Conservation (phyloP, 495 filamentous ascomycete species). For the Zalerion maritima region DNA sequence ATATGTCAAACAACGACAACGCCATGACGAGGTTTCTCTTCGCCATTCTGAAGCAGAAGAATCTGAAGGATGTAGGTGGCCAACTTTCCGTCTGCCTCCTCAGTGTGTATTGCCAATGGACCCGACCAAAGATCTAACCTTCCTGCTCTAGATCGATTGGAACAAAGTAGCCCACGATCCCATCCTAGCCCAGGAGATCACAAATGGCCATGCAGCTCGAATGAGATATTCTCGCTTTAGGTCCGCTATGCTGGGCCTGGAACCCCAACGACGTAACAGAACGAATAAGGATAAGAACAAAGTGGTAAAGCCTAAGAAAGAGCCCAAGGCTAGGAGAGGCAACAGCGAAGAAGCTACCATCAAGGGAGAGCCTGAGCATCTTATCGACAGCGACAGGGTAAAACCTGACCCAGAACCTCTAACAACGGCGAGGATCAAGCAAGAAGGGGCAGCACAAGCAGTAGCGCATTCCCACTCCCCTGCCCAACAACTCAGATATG, state of each 20-base stretch:
- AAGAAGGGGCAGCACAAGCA: constrained; percentile 10
- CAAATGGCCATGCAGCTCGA: constrained; percentile 67
- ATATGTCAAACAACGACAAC: constrained; percentile 35
- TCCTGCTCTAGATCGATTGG: constrained; percentile 50
- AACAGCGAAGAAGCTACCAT: constrained; percentile 14
- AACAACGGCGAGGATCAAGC: constrained; percentile 19
- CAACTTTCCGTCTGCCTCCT: constrained; percentile 1
- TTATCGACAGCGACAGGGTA: constrained; percentile 4
- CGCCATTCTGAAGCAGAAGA: constrained; percentile 60
- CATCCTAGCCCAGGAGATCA: constrained; percentile 40
- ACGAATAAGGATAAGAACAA: constrained; percentile 17
- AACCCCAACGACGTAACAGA: constrained; percentile 27
- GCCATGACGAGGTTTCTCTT: constrained; percentile 51
- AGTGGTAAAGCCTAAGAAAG: constrained; percentile 27
- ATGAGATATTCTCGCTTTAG: constrained; percentile 66
- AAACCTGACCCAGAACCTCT: constrained; percentile 3
- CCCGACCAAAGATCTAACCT: constrained; percentile 3
- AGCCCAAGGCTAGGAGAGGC: constrained; percentile 14
- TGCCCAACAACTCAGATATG: constrained; percentile 8
- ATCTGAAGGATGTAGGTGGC: constrained; percentile 50
- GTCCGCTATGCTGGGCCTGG: constrained; percentile 22
- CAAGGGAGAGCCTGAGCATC: constrained; percentile 10
- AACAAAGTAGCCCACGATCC: constrained; percentile 45
- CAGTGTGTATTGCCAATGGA: background rate
- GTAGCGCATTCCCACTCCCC: background rate